A percentile compares a stretch with the other conserved stretches of the same genome.
These are phyloP conservation scores for Heliosperma pusillum DNA, from an alignment of 148 eudicot species.

Conservation along the genomic window DNA sequence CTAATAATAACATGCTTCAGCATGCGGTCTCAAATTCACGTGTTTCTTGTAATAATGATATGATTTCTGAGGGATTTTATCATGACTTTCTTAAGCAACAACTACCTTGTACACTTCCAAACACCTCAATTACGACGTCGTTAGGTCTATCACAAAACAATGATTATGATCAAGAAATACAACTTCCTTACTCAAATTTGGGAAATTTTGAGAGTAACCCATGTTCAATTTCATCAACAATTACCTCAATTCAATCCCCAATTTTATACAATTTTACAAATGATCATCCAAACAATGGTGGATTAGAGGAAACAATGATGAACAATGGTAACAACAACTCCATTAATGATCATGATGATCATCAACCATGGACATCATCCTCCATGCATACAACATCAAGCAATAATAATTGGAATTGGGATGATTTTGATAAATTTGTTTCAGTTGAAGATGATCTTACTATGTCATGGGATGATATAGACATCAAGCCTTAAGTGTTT, in stretches of 20 bases:
- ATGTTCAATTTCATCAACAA: constrained; percentile 32
- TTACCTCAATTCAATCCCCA: constrained; percentile 25
- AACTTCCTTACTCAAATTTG: constrained; percentile 38
- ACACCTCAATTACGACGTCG: constrained; percentile 13
- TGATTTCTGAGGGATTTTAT: constrained; percentile 24
- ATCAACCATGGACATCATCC: constrained; percentile 35
- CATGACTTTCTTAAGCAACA: constrained; percentile 25
- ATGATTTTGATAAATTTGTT: constrained; percentile 47
- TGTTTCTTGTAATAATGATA: neutral
- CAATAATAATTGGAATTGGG: constrained; percentile 61
- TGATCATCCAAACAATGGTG: constrained; percentile 17
- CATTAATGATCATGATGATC: constrained; percentile 21
- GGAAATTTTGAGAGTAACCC: constrained; percentile 39
- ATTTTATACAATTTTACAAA: constrained; percentile 28
- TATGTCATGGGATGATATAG: constrained; percentile 48
- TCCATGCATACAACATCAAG: neutral
- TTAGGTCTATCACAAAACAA: constrained; percentile 15
- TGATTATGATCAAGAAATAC: constrained; percentile 35
- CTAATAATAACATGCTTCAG: neutral
- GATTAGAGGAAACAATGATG: constrained; percentile 7
- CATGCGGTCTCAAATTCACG: neutral
- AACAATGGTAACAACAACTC: neutral
- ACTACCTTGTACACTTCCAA: neutral
- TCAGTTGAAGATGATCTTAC: constrained; percentile 44
- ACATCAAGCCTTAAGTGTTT: constrained; percentile 38